phyloP scores from a whole-genome alignment of 768 basidiomycete genomes.

The Mycena crocata region DNA sequence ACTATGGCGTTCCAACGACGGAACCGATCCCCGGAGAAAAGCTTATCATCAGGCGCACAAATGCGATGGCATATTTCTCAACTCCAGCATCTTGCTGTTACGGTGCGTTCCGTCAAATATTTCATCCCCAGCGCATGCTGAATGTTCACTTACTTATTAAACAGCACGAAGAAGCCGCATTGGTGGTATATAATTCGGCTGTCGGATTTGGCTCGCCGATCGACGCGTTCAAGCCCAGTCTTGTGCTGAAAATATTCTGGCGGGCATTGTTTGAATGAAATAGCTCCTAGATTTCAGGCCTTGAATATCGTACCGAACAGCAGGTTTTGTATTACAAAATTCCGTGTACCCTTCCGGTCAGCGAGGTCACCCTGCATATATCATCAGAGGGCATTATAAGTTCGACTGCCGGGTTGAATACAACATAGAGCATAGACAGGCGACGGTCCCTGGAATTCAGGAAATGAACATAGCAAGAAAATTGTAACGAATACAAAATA shows the following conservation, averaged over 20 bases:
- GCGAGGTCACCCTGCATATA: too few species aligned
- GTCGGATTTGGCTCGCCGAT: constrained; percentile 29
- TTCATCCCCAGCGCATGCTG: not conserved
- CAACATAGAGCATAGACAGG: too few species aligned
- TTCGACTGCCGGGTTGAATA: too few species aligned
- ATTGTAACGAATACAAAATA: too few species aligned
- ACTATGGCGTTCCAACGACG: constrained; percentile 32
- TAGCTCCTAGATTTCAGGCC: too few species aligned
- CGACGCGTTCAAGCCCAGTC: constrained; percentile 32
- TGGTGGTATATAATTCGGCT: constrained; percentile 27
- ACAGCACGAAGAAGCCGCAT: constrained; percentile 31
- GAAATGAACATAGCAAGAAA: too few species aligned
- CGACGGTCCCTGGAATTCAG: too few species aligned
- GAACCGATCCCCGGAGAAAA: constrained; percentile 26
- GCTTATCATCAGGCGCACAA: constrained; percentile 10
- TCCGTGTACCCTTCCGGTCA: too few species aligned
- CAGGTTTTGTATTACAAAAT: too few species aligned
- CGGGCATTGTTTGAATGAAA: constrained; percentile 7
- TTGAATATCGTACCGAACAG: too few species aligned
- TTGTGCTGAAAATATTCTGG: constrained; percentile 36
- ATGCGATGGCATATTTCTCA: constrained; percentile 24
- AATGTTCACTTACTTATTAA: not conserved
- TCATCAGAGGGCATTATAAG: too few species aligned
- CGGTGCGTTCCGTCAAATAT: not conserved
- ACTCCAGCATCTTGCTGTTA: constrained; percentile 22